Evolutionary conservation across 352 stramenopile species (phyloP).

Genomic region (Globisporangium lucens): DNA sequence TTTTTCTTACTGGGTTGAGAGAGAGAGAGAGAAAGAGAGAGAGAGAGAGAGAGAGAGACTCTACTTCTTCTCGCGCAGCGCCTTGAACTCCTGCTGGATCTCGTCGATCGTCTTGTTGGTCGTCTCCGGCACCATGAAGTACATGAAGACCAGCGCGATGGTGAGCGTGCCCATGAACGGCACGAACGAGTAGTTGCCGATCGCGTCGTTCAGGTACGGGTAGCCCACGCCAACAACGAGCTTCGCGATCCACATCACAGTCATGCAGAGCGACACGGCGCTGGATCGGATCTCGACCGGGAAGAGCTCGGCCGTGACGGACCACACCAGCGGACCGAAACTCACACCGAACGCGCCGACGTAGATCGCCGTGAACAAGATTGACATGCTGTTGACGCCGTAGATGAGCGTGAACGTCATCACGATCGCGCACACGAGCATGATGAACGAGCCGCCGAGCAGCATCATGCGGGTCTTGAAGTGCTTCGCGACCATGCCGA

Average conservation of each 20-base stretch:
- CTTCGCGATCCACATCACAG: constrained; percentile 39
- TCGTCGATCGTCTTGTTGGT: constrained; percentile 51
- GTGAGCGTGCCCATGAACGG: constrained; percentile 36
- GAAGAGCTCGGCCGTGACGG: constrained; percentile 31
- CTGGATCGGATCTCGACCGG: constrained; percentile 26
- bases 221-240: constrained; percentile 43
- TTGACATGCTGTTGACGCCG: constrained; percentile 30
- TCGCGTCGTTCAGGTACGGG: constrained; percentile 31
- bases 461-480: constrained; percentile 59
- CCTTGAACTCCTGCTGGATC: constrained; percentile 43
- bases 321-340: constrained; percentile 46
- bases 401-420: constrained; percentile 47
- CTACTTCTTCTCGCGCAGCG: constrained; percentile 15
- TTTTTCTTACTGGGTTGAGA: neutral
- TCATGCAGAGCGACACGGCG: constrained; percentile 37
- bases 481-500: constrained; percentile 30
- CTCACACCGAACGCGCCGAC: constrained; percentile 40
- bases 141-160: constrained; percentile 28
- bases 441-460: constrained; percentile 35
- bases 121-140: constrained; percentile 47
- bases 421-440: constrained; percentile 44
- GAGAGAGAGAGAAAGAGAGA: neutral
- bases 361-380: constrained; percentile 50
- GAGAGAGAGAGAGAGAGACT: neutral
- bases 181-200: constrained; percentile 36